These are phyloP conservation scores for Metarhizium rileyi DNA, from an alignment of 2,329 filamentous ascomycete genomes.

Conservation along the genomic window DNA sequence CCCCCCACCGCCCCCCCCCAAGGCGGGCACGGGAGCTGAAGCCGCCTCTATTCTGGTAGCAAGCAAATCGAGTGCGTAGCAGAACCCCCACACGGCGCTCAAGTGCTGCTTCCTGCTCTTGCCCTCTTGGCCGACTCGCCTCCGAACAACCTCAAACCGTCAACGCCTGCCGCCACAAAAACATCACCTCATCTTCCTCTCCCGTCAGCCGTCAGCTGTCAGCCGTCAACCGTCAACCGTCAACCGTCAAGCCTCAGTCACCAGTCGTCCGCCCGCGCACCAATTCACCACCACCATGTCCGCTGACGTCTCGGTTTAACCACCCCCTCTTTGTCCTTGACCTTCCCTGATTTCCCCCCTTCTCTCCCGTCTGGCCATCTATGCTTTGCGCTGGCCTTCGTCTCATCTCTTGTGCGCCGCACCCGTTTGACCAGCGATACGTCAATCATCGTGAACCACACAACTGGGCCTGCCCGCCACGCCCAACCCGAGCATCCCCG, in stretches of 20 bases:
- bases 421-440: background rate
- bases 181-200: background rate
- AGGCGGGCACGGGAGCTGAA: too few relatives aligned
- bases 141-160: background rate
- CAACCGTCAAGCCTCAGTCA: too few relatives aligned
- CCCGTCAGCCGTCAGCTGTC: background rate
- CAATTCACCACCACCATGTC: conserved; percentile 5
- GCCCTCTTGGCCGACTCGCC: background rate
- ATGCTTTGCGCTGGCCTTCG: background rate
- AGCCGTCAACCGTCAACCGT: background rate
- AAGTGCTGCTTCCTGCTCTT: background rate
- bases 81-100: too few relatives aligned
- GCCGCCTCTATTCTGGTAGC: background rate
- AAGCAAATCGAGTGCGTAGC: too few relatives aligned
- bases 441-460: background rate
- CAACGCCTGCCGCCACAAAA: background rate
- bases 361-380: background rate
- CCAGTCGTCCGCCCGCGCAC: too few relatives aligned
- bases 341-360: too few relatives aligned
- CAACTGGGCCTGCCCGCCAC: background rate
- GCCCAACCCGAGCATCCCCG: background rate
- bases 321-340: background rate
- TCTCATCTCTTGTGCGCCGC: background rate
- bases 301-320: conserved; percentile 7
- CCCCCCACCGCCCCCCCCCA: too few relatives aligned